phyloP scores from a whole-genome alignment of 176 grass and related monocot species.

The Lolium multiflorum region DNA sequence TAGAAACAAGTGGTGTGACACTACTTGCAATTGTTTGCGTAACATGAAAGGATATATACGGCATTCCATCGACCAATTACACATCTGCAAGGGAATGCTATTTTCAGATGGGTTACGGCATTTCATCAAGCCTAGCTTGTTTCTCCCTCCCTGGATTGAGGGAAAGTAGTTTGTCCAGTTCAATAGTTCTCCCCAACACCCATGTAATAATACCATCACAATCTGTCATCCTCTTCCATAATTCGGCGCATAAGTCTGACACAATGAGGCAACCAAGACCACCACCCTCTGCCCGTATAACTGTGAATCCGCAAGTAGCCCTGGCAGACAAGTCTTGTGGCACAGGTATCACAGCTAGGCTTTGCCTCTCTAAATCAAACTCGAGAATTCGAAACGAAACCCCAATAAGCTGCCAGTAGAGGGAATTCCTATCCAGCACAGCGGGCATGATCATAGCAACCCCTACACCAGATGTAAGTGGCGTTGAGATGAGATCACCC shows the following conservation, averaged over 20 bases:
- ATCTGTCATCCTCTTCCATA: not conserved
- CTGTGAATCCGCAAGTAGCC: not conserved
- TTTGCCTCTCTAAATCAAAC: not conserved
- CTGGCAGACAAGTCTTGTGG: not conserved
- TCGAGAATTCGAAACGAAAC: too few species aligned
- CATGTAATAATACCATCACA: not conserved
- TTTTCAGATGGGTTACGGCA: not conserved
- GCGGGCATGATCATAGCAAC: not conserved
- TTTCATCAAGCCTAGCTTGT: too few species aligned
- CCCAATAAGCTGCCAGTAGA: not conserved
- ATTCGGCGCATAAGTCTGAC: not conserved
- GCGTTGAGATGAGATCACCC: not conserved
- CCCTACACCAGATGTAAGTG: not conserved
- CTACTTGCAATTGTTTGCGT: too few species aligned
- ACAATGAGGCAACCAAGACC: not conserved
- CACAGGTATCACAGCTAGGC: not conserved
- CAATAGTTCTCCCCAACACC: not conserved
- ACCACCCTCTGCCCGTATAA: not conserved
- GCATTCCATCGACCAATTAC: too few species aligned
- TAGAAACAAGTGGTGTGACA: not conserved
- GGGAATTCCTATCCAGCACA: not conserved
- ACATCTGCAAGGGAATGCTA: not conserved
- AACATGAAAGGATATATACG: too few species aligned
- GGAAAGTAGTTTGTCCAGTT: not conserved
- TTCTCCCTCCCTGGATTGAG: not conserved